phyloP scores from a whole-genome alignment of 139 green algal species.

The Yamagishiella unicocca region DNA sequence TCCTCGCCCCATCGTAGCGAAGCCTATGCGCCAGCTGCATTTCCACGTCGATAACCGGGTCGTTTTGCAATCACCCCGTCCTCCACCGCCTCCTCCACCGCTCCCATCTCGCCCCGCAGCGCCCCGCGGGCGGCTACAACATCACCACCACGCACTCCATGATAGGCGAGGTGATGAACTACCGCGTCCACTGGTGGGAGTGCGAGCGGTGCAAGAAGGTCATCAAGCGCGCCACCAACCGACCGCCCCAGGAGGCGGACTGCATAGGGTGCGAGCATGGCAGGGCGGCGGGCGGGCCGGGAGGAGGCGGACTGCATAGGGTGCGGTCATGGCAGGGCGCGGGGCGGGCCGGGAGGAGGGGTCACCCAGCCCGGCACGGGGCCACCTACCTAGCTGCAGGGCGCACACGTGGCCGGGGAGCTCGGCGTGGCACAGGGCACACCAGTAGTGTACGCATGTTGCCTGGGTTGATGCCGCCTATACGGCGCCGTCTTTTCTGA shows the following conservation, averaged over 20 bases:
- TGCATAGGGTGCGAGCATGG: slow-evolving; percentile 53
- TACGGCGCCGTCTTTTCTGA: too few species aligned
- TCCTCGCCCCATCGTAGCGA: too few species aligned
- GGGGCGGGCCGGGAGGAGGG: background rate
- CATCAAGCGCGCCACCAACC: slow-evolving; percentile 79
- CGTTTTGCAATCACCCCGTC: too few species aligned
- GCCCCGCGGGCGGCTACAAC: slow-evolving; percentile 77
- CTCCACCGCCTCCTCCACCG: background rate
- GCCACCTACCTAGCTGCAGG: too few species aligned
- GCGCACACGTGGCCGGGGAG: too few species aligned
- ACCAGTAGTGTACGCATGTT: too few species aligned
- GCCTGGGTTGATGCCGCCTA: too few species aligned
- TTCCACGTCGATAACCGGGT: too few species aligned
- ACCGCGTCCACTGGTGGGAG: slow-evolving; percentile 72
- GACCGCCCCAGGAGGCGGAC: slow-evolving; percentile 77
- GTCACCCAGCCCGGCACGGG: too few species aligned
- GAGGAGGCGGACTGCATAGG: background rate
- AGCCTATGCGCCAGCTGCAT: too few species aligned
- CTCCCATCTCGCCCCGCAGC: slow-evolving; percentile 47
- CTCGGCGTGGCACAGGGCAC: too few species aligned
- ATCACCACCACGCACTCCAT: slow-evolving; percentile 68
- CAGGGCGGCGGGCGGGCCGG: background rate
- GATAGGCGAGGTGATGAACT: slow-evolving; percentile 68
- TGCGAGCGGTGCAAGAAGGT: slow-evolving; percentile 66
- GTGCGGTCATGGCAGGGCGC: background rate